phyloP scores from a whole-genome alignment of 139 green algal genomes.

The Ulvella scutata region DNA sequence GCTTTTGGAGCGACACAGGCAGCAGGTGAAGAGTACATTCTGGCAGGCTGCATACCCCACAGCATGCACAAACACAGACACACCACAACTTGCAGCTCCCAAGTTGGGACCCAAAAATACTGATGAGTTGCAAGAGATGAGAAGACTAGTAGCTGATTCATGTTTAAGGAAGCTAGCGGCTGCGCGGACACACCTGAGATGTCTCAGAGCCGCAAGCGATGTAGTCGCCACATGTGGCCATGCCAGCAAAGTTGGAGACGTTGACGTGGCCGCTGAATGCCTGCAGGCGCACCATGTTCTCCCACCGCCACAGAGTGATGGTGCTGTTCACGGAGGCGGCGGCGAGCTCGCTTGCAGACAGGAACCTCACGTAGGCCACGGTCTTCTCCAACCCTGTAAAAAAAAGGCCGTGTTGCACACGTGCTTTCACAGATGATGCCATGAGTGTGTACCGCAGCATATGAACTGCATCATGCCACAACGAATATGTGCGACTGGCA shows the following conservation, averaged over 20 bases:
- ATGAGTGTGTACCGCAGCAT: background rate
- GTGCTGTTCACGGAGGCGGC: conserved; percentile 81
- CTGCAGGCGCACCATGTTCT: conserved; percentile 6
- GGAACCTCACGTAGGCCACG: conserved; percentile 83
- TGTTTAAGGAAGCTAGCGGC: no score
- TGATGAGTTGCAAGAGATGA: no score
- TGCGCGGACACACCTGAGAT: conserved; percentile 12
- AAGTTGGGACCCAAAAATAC: no score
- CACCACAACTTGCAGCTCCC: no score
- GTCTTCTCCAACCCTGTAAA: conserved; percentile 19
- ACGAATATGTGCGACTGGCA: no score
- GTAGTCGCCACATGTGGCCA: conserved; percentile 52
- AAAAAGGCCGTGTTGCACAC: background rate
- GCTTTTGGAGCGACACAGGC: no score
- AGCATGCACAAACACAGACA: no score
- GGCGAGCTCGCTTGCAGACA: conserved; percentile 43
- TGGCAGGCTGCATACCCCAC: no score
- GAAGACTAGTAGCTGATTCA: no score
- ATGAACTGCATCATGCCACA: no score
- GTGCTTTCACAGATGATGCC: background rate
- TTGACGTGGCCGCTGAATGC: conserved; percentile 71
- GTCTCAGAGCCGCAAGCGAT: conserved; percentile 74
- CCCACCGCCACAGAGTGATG: conserved; percentile 40
- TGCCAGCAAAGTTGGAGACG: conserved; percentile 90
- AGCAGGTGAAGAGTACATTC: no score